A percentile compares a stretch with the other conserved stretches of the same genome.
phyloP scores from a whole-genome alignment of 2,329 filamentous ascomycete genomes.

The Eurotiales sp. region DNA sequence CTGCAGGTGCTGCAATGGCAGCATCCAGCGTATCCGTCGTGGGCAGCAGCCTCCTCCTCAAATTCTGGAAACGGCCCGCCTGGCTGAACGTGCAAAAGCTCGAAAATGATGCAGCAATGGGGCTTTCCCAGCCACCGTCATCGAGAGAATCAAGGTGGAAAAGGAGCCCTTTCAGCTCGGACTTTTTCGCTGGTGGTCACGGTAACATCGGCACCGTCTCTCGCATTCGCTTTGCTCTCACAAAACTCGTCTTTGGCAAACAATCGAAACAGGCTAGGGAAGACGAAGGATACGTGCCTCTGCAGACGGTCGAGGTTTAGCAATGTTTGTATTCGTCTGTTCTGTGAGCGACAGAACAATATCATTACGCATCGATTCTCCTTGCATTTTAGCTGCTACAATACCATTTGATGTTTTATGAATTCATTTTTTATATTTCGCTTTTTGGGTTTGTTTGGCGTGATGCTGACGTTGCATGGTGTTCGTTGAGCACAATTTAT shows the following conservation, averaged over 20 bases:
- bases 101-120: slow-evolving; percentile 52
- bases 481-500: background rate
- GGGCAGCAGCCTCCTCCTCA: slow-evolving; percentile 74
- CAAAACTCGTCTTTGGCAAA: slow-evolving; percentile 28
- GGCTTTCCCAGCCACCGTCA: slow-evolving; percentile 19
- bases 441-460: too few relatives aligned
- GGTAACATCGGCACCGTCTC: slow-evolving; percentile 12
- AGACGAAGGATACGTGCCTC: slow-evolving; percentile 44
- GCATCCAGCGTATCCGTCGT: slow-evolving; percentile 87
- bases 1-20: slow-evolving; percentile 92
- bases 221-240: slow-evolving; percentile 19
- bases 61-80: slow-evolving; percentile 75
- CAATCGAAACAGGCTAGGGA: slow-evolving; percentile 20
- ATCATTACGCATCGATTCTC: background rate
- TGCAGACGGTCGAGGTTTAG: slow-evolving; percentile 41
- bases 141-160: slow-evolving; percentile 13
- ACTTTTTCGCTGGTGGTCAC: slow-evolving; percentile 1
- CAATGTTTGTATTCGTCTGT: background rate
- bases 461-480: background rate
- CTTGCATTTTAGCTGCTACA: background rate
- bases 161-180: slow-evolving; percentile 25
- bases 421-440: background rate
- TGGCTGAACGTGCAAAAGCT: slow-evolving; percentile 78
- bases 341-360: background rate
- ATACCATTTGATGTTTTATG: background rate